Evolutionary conservation across 2,329 filamentous ascomycete species (phyloP).

Genomic region (Colletotrichum endophyticum): DNA sequence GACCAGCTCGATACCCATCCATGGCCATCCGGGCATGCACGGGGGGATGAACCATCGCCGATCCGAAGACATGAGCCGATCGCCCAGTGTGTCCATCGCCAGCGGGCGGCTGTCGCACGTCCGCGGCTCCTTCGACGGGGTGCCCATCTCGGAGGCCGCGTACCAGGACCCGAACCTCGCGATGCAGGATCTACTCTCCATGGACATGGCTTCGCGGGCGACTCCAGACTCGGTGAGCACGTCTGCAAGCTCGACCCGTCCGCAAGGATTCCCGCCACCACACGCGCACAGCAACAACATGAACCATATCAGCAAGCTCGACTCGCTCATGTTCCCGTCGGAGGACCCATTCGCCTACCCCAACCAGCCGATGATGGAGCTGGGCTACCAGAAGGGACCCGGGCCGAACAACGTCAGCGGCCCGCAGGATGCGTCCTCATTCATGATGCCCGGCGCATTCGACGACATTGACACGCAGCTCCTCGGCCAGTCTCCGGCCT

Average conservation of each 20-base stretch:
- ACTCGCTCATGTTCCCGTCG: slow-evolving; percentile 81
- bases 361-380: slow-evolving; percentile 73
- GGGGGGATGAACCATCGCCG: slow-evolving; percentile 36
- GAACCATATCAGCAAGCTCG: slow-evolving; percentile 69
- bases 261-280: slow-evolving; percentile 29
- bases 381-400: slow-evolving; percentile 45
- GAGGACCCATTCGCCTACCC: slow-evolving; percentile 81
- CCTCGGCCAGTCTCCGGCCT: slow-evolving; percentile 73
- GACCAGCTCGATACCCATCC: slow-evolving; percentile 31
- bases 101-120: slow-evolving; percentile 23
- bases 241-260: slow-evolving; percentile 40
- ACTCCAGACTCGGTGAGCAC: slow-evolving; percentile 49
- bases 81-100: slow-evolving; percentile 27
- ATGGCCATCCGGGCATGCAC: slow-evolving; percentile 31
- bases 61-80: slow-evolving; percentile 37
- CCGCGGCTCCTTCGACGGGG: slow-evolving; percentile 38
- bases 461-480: slow-evolving; percentile 77
- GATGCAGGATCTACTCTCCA: slow-evolving; percentile 47
- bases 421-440: slow-evolving; percentile 42
- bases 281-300: slow-evolving; percentile 29
- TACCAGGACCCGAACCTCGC: slow-evolving; percentile 42
- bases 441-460: slow-evolving; percentile 57
- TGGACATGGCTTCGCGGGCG: slow-evolving; percentile 48
- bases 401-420: slow-evolving; percentile 35
- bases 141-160: slow-evolving; percentile 30